Percentiles rank a stretch among this genome's conserved stretches.
phyloP scores from a whole-genome alignment of 306 rosid species.

The Trifolium repens region DNA sequence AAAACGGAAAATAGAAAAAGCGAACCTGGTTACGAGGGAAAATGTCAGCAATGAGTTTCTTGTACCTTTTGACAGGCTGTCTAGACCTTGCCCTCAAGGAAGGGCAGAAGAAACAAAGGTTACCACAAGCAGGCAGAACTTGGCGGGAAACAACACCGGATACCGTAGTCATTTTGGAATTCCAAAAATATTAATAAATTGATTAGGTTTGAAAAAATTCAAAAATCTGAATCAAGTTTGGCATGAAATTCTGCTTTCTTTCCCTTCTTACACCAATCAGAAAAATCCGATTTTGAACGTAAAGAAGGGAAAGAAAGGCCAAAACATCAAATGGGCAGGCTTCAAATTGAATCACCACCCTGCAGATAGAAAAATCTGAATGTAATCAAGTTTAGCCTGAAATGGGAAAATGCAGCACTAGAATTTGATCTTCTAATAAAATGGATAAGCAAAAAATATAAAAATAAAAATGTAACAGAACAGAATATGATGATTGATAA shows the following conservation, averaged over 20 bases:
- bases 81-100: conserved; percentile 88
- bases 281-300: conserved; percentile 35
- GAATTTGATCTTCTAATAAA: conserved; percentile 20
- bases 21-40: conserved; percentile 88
- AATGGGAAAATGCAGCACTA: conserved; percentile 34
- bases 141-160: conserved; percentile 92
- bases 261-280: conserved; percentile 60
- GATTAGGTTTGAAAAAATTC: conserved; percentile 8
- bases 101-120: conserved; percentile 91
- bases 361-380: conserved; percentile 42
- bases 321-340: conserved; percentile 41
- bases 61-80: conserved; percentile 99
- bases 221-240: conserved; percentile 16
- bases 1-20: conserved; percentile 25
- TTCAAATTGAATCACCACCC: conserved; percentile 55
- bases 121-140: conserved; percentile 90
- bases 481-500: conserved; percentile 28
- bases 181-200: conserved; percentile 19
- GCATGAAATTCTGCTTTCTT: conserved; percentile 50
- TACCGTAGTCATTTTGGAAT: conserved; percentile 57
- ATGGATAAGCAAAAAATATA: neutral
- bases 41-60: conserved; percentile 93
- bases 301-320: conserved; percentile 75
- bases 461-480: neutral
- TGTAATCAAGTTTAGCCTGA: conserved; percentile 23